A percentile compares a stretch with the other conserved stretches of the same genome.
Conservation (phyloP, 176 grass and related monocot species). For the Bromus sterilis region DNA sequence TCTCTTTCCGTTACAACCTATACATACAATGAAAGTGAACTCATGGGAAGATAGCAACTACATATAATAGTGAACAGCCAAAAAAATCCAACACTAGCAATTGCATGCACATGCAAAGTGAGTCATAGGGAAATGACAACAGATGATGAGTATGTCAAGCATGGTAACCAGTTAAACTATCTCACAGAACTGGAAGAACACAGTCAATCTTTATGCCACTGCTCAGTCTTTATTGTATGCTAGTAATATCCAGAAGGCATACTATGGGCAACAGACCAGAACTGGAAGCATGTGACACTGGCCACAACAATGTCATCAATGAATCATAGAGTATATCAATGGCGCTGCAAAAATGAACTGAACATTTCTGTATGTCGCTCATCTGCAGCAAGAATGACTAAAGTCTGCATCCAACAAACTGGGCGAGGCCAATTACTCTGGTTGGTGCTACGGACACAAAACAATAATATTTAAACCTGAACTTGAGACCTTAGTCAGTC, state of each 20-base stretch:
- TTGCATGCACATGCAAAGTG: slow-evolving; percentile 18
- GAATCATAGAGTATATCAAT: background rate
- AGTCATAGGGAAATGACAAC: slow-evolving; percentile 20
- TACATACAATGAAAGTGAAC: slow-evolving; percentile 51
- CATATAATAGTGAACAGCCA: slow-evolving; percentile 18
- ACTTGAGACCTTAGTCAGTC: slow-evolving; percentile 19
- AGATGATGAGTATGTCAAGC: slow-evolving; percentile 19
- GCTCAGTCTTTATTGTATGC: background rate
- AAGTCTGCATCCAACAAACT: slow-evolving; percentile 24
- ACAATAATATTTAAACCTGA: background rate
- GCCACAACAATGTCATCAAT: background rate
- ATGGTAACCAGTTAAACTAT: slow-evolving; percentile 30
- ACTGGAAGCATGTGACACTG: background rate
- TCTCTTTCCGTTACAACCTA: slow-evolving; percentile 92
- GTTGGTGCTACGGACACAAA: background rate
- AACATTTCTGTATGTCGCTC: background rate
- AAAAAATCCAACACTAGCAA: slow-evolving; percentile 15
- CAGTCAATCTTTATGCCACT: slow-evolving; percentile 4
- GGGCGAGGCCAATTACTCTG: background rate
- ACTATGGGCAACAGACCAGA: slow-evolving; percentile 18
- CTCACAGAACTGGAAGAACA: slow-evolving; percentile 11
- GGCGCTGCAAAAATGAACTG: background rate
- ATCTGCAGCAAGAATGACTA: slow-evolving; percentile 17
- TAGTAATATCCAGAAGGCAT: slow-evolving; percentile 13
- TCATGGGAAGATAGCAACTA: slow-evolving; percentile 31